Evolutionary conservation across 2,329 filamentous ascomycete genomes (phyloP).

Genomic region (Ambrosiella xylebori): DNA sequence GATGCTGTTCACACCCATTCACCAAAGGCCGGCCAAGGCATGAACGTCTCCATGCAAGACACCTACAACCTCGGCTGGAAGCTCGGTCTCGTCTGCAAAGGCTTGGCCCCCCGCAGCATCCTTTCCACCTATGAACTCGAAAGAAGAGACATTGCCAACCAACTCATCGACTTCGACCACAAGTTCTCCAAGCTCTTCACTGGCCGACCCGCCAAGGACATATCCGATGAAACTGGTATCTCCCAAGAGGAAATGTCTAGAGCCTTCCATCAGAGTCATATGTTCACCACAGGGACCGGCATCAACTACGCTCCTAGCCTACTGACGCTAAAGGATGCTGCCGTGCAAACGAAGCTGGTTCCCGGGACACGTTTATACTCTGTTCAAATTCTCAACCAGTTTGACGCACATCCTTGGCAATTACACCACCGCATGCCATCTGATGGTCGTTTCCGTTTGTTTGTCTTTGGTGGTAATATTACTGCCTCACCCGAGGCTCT

Average conservation of each 20-base stretch:
- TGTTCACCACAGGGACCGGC: slow-evolving; percentile 15
- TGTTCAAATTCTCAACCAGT: slow-evolving; percentile 42
- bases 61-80: slow-evolving; percentile 37
- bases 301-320: slow-evolving; percentile 20
- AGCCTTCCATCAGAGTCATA: slow-evolving; percentile 40
- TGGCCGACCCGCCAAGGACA: slow-evolving; percentile 36
- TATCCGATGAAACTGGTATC: slow-evolving; percentile 44
- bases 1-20: slow-evolving; percentile 29
- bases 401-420: slow-evolving; percentile 37
- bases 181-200: slow-evolving; percentile 35
- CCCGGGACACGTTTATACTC: slow-evolving; percentile 40
- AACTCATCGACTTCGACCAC: slow-evolving; percentile 29
- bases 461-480: slow-evolving; percentile 47
- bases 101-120: slow-evolving; percentile 22
- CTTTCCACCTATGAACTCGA: slow-evolving; percentile 35
- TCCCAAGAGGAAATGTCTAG: slow-evolving; percentile 45
- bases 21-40: slow-evolving; percentile 45
- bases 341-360: slow-evolving; percentile 17
- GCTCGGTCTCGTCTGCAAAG: slow-evolving; percentile 24
- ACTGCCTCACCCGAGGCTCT: slow-evolving; percentile 23
- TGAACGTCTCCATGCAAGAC: slow-evolving; percentile 53
- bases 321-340: slow-evolving; percentile 15
- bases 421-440: slow-evolving; percentile 37
- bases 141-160: slow-evolving; percentile 28
- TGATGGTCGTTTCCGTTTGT: slow-evolving; percentile 40